Evolutionary conservation across 2,329 filamentous ascomycete genomes (phyloP).

Genomic region (Gliomastix tumulicola): DNA sequence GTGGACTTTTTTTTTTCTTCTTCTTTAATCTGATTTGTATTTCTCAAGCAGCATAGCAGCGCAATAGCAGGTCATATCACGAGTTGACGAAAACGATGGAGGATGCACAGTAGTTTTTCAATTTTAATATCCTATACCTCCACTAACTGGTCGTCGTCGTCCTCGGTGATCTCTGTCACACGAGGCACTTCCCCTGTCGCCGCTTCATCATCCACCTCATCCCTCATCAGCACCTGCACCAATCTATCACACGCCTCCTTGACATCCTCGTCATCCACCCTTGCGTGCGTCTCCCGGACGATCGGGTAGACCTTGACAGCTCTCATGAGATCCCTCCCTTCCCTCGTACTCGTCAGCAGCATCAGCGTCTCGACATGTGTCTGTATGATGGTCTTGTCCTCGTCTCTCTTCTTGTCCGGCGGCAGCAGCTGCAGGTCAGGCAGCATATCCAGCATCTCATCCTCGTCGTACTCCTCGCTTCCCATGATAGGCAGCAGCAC

Average conservation of each 20-base stretch:
- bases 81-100: too few species aligned
- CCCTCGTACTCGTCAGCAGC: slow-evolving; percentile 70
- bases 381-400: slow-evolving; percentile 67
- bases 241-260: slow-evolving; percentile 80
- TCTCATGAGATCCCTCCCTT: slow-evolving; percentile 69
- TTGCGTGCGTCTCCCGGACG: slow-evolving; percentile 75
- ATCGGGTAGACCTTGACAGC: slow-evolving; percentile 81
- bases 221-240: slow-evolving; percentile 82
- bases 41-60: too few species aligned
- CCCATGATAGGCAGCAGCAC: slow-evolving; percentile 83
- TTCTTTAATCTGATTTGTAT: too few species aligned
- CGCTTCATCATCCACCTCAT: slow-evolving; percentile 50
- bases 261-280: slow-evolving; percentile 72
- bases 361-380: slow-evolving; percentile 87
- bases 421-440: slow-evolving; percentile 85
- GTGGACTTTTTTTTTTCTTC: too few species aligned
- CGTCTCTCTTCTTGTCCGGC: slow-evolving; percentile 81
- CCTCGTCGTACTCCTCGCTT: slow-evolving; percentile 78
- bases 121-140: slow-evolving; percentile 37
- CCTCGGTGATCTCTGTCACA: slow-evolving; percentile 35
- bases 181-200: slow-evolving; percentile 16
- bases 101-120: too few species aligned
- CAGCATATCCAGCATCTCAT: slow-evolving; percentile 81
- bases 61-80: too few species aligned
- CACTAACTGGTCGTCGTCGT: slow-evolving; percentile 47